Evolutionary conservation across 164 flowering plant species (phyloP), one percentile per base, ranked within the genome.

Genomic region (Saururus chinensis): DNA sequence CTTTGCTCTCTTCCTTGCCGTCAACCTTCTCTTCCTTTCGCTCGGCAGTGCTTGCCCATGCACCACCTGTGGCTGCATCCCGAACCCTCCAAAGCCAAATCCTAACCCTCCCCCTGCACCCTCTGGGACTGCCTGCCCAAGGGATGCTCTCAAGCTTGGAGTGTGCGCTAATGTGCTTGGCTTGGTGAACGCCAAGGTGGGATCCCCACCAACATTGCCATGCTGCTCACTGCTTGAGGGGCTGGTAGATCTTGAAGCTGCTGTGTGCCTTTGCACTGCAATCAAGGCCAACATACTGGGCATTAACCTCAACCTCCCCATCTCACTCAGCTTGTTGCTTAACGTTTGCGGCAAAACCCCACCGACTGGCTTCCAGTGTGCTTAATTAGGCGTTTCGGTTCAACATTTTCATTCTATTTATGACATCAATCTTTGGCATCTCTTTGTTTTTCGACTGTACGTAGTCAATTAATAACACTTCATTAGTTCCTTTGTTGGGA

Each of bases 241-340:
- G 56, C 83, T 86, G 19, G 83, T 45, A 0, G 83, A 84, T 62
- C 75, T 81, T 9, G 89, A 86, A 53, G 89, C 86, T 0, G 87
- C 89, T 1, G 68, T 81, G 6, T 84, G 88, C 78, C 84, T 84
- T 35, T 84, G 89, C 78, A 79, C 83, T 49, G 83, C 80, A 60
- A 74, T 84, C 40, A 84, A 63, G 60, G 87, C 84, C 23, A 82
- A 79, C 56, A 53, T 81, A 37, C 61, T 84, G 64, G 85, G 83
- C 55, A 66, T 82, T 64, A 81, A 81, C 53, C 76, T 82, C 26
- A 75, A 78, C 48, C 21, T 84, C 22, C 86, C 84, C 0, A 4
- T 86, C 35, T 68, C 81, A 4, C 79, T 86, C 40, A 77, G 76
- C 73, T 75, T 86, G 78, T 74, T 83, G 19, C 76, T 86, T 57